phyloP scores from a whole-genome alignment of 352 stramenopile species.

The Globisporangium solare region DNA sequence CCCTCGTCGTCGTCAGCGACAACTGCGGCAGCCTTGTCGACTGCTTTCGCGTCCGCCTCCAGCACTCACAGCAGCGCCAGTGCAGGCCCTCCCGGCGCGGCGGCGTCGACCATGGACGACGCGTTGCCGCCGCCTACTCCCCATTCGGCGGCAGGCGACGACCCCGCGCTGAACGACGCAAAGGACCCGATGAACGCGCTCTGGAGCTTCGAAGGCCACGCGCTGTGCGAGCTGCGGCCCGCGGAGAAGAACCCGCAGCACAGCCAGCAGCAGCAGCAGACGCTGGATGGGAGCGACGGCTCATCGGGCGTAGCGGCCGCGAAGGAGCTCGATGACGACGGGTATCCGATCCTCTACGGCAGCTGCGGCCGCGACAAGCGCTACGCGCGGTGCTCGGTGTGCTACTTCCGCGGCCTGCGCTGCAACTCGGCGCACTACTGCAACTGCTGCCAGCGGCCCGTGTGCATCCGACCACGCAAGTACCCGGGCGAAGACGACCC shows the following conservation, averaged over 20 bases:
- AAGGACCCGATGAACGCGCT: constrained; percentile 60
- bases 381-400: constrained; percentile 68
- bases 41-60: constrained; percentile 7
- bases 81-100: neutral
- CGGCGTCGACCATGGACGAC: neutral
- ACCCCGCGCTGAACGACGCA: constrained; percentile 10
- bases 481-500: constrained; percentile 63
- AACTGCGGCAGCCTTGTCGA: constrained; percentile 11
- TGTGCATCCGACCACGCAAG: constrained; percentile 62
- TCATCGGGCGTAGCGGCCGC: constrained; percentile 3
- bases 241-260: constrained; percentile 36
- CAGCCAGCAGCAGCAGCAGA: constrained; percentile 14
- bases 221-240: constrained; percentile 36
- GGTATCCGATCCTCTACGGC: constrained; percentile 47
- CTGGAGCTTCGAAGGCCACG: constrained; percentile 63
- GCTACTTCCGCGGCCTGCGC: constrained; percentile 62
- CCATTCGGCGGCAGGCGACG: constrained; percentile 3
- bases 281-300: constrained; percentile 1
- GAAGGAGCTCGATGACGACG: constrained; percentile 35
- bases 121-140: neutral
- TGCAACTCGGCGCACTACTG: constrained; percentile 72
- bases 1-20: constrained; percentile 6
- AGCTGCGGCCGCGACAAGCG: constrained; percentile 66
- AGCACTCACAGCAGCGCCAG: neutral
- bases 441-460: constrained; percentile 59